Evolutionary conservation across 2,329 filamentous ascomycete genomes (phyloP), one percentile per base, ranked within the genome.

Genomic region (Calonectria leucothoes): DNA sequence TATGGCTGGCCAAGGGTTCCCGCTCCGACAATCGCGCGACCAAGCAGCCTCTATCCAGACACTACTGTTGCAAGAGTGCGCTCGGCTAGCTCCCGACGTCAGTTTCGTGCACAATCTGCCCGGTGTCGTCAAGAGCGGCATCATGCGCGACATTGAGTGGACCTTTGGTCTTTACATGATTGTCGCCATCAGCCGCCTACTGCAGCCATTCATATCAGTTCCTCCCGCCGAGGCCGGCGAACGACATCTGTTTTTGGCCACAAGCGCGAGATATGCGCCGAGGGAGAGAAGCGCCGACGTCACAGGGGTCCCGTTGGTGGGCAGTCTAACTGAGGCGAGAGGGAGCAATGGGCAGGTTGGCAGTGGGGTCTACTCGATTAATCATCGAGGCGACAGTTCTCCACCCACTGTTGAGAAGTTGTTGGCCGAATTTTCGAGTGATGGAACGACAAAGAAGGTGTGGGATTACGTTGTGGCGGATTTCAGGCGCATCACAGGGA

Each of bases 131-230:
- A 45, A 64, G 39, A 64, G 59, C 37, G 59, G 59, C 37, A 64
- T 64, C 25, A 64, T 64, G 59, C 59, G 59, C 27, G 59, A 64
- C 37, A 64, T 64, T 11, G 59, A 64, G 39, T 42, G 37, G 39
- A 45, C 14, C 27, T 14, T 64, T 45, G 59, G 59, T 1, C 59
- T 64, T 31, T 64, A 42, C 59, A 64, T 64, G 15, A 45, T 64
- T 10, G 59, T 64, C 20, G 59, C 25, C 25, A 64, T 64, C 35
- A 42, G 37, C 4, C 59, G 39, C 37, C 25, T 64, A 15, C 27
- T 64, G 12, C n/a, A 45, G 25, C 37, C 59, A 31, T 64, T 64
- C 39, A 64, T 64, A 17, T 20, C 37, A 12, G 20, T 45, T 27
- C 39, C 59, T 3, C 25, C 37, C 35, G 37, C 11, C 35, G 59